These are phyloP conservation scores for Beauveria caledonica DNA, from an alignment of 2,329 filamentous ascomycete genomes.

Conservation along the genomic window DNA sequence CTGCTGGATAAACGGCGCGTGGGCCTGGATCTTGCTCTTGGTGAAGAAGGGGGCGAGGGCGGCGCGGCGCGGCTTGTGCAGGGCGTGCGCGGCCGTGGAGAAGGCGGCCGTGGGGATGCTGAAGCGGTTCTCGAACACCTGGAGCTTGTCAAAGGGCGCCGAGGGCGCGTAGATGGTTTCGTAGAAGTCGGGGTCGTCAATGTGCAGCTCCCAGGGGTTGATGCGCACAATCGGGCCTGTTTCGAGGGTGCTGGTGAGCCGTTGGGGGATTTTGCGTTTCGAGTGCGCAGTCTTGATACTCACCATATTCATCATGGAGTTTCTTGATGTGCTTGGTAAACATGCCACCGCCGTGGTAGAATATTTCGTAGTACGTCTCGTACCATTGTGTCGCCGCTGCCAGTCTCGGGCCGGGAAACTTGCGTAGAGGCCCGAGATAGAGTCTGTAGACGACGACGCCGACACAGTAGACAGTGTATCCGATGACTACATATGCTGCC, in stretches of 20 bases:
- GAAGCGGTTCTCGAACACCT: too few relatives aligned
- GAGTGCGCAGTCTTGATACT: too few relatives aligned
- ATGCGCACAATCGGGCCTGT: too few relatives aligned
- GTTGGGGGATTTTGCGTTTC: too few relatives aligned
- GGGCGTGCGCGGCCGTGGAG: neutral
- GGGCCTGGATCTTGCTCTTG: neutral
- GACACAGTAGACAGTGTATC: too few relatives aligned
- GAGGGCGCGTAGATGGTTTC: too few relatives aligned
- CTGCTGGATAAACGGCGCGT: neutral
- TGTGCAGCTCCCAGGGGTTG: too few relatives aligned
- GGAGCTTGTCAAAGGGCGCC: too few relatives aligned
- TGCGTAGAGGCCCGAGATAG: neutral
- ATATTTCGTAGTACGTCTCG: neutral
- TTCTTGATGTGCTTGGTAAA: neutral
- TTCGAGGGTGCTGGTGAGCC: too few relatives aligned
- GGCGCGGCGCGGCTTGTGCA: neutral
- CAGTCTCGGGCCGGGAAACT: conserved; percentile 8
- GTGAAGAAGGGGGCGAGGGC: neutral
- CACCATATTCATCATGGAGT: neutral
- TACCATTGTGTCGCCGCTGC: conserved; percentile 4
- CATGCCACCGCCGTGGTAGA: neutral
- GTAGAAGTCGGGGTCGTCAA: too few relatives aligned
- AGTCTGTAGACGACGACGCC: too few relatives aligned
- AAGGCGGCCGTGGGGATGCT: neutral
- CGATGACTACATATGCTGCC: too few relatives aligned